phyloP scores from a whole-genome alignment of 2,329 filamentous ascomycete species.

The Exophiala phaeomuriformis region DNA sequence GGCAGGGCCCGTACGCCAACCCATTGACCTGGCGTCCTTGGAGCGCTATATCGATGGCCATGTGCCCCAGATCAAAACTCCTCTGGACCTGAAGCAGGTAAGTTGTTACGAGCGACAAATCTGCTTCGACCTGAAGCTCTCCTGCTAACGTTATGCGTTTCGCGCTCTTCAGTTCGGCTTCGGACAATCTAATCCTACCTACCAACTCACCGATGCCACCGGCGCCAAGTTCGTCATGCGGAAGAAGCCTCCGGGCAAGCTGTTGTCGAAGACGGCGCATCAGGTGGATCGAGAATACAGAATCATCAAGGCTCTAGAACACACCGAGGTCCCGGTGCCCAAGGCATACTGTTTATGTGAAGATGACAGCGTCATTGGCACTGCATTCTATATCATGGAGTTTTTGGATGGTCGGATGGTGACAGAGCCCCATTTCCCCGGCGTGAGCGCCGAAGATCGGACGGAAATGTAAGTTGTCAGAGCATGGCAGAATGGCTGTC shows the following conservation, averaged over 20 bases:
- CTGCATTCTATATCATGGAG: slow-evolving; percentile 95
- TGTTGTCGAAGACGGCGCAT: slow-evolving; percentile 89
- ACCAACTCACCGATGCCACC: slow-evolving; percentile 70
- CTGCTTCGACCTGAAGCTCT: neutral
- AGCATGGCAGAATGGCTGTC: neutral
- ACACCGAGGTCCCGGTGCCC: slow-evolving; percentile 78
- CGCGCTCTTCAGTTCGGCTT: slow-evolving; percentile 68
- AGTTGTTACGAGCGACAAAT: slow-evolving; percentile 16
- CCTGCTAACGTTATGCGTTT: neutral
- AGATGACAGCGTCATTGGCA: slow-evolving; percentile 71
- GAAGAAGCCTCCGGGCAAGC: slow-evolving; percentile 94
- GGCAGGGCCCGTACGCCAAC: slow-evolving; percentile 84
- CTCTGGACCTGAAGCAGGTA: slow-evolving; percentile 84
- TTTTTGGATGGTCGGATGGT: slow-evolving; percentile 92
- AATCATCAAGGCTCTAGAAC: slow-evolving; percentile 74
- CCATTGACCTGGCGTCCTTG: slow-evolving; percentile 73
- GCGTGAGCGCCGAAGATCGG: slow-evolving; percentile 60
- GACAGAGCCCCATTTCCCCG: slow-evolving; percentile 76
- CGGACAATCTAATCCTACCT: slow-evolving; percentile 95
- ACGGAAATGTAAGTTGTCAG: slow-evolving; percentile 55
- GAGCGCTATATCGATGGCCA: slow-evolving; percentile 68
- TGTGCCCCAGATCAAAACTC: slow-evolving; percentile 76
- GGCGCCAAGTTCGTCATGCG: slow-evolving; percentile 76
- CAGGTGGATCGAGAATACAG: slow-evolving; percentile 93
- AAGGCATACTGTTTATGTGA: slow-evolving; percentile 78